Evolutionary conservation across 257 asterid species (phyloP), one percentile per base, ranked within the genome.

Genomic region (Solanum pinnatisectum): DNA sequence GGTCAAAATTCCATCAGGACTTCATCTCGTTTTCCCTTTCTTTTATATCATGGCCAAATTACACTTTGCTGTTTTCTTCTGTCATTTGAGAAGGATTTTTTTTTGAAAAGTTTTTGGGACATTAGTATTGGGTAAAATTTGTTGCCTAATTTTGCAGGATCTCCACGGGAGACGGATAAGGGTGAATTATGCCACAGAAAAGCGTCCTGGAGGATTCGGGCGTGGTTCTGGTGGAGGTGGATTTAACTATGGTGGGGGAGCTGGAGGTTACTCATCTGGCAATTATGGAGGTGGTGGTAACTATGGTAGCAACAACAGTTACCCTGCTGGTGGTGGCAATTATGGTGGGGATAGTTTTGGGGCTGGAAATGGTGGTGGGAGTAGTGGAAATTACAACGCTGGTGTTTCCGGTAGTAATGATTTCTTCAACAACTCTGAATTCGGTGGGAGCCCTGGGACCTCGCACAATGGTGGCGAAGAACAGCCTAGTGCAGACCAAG

Each of bases 171-270:
- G 93, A 77, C 78, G 15, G 63, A 25, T 90, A 83, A 90, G 89
- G 90, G 93, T 91, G 87, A 91, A 90, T 30, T 86, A 86, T 81
- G 94, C 94, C 60, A 88, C 87, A 27, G 94, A 90, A 40, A 92
- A 65, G 90, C 88, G 86, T 56, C 92, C 89, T 20, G 88, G 78
- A 63, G 90, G 91, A 33, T 90, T 68, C n/a, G 81, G 86, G 35
- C 90, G 89, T 76, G 90, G 87, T 33, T 67, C 13, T 82, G 88
- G 89, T 2, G 78, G 88, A 7, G 83, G 86, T 46, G 79, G 52
- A 22, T 73, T 35, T 22, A 73, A 36, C 81, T 84, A 84, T 88
- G 88, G 87, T 82, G 87, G 85, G 65, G 79, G 84, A 25, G 86
- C 40, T 56, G 89, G 89, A 60, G 82, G 82, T 5, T 78, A 74